These are phyloP conservation scores for Pterulicium gracile DNA, from an alignment of 1,284 basidiomycete genomes.

Conservation along the genomic window DNA sequence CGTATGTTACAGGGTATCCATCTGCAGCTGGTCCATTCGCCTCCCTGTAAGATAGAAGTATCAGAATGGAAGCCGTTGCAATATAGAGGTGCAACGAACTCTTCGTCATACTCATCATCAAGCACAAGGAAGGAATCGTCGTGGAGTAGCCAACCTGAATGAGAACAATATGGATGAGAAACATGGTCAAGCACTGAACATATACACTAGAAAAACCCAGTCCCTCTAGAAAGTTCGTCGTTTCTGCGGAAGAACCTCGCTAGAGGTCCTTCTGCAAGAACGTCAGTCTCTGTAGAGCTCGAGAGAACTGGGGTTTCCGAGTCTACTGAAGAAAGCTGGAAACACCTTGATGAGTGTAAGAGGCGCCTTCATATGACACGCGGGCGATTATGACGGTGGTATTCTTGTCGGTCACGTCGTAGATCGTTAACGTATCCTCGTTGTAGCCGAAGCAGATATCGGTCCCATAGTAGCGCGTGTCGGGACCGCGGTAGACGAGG, in stretches of 20 bases:
- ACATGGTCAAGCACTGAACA: too few species aligned
- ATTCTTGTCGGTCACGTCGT: conserved; percentile 14
- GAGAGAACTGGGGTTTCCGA: too few species aligned
- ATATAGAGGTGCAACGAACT: conserved; percentile 12
- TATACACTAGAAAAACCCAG: too few species aligned
- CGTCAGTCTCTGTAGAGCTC: too few species aligned
- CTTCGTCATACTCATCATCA: conserved; percentile 20
- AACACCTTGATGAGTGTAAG: conserved; percentile 18
- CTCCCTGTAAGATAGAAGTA: conserved; percentile 6
- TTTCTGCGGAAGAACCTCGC: too few species aligned
- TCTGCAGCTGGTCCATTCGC: conserved; percentile 14
- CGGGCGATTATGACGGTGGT: conserved; percentile 14
- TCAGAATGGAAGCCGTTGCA: conserved; percentile 11
- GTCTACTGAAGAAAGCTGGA: too few species aligned
- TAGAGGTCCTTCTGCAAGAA: too few species aligned
- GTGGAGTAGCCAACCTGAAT: conserved; percentile 13
- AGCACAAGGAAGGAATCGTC: conserved; percentile 13
- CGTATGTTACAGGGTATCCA: conserved; percentile 18
- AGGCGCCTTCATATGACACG: conserved; percentile 14
- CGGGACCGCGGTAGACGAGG: conserved; percentile 15
- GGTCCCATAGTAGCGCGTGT: conserved; percentile 12
- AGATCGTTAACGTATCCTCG: conserved; percentile 17
- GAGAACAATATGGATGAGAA: too few species aligned
- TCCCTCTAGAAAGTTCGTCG: too few species aligned
- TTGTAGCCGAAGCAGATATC: conserved; percentile 18